A percentile compares a stretch with the other conserved stretches of the same genome.
Conservation (phyloP, 805 yeast genomes). For the Grigorovia humatica region DNA sequence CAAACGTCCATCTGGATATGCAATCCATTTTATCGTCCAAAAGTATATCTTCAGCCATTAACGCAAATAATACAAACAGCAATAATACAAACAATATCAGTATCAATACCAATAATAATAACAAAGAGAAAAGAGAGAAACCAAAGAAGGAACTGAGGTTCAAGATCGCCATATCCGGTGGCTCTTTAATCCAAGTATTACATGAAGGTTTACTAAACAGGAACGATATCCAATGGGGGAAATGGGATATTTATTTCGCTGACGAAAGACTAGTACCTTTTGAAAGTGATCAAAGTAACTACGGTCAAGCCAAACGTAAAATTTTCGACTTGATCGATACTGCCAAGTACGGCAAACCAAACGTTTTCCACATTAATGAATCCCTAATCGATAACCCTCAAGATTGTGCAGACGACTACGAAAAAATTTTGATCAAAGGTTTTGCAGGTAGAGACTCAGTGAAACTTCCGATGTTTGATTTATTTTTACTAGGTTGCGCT, state of each 20-base stretch:
- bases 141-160: slow-evolving; percentile 60
- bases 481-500: slow-evolving; percentile 89
- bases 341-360: slow-evolving; percentile 41
- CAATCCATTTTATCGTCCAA: slow-evolving; percentile 15
- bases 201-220: slow-evolving; percentile 76
- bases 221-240: slow-evolving; percentile 75
- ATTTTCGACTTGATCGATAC: slow-evolving; percentile 51
- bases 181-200: slow-evolving; percentile 77
- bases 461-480: slow-evolving; percentile 87
- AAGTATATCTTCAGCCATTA: slow-evolving; percentile 10
- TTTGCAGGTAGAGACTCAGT: slow-evolving; percentile 96
- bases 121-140: slow-evolving; percentile 30
- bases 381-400: slow-evolving; percentile 65
- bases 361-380: slow-evolving; percentile 76
- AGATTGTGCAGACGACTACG: slow-evolving; percentile 91
- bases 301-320: slow-evolving; percentile 77
- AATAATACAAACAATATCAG: not conserved
- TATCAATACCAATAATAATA: not conserved
- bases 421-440: slow-evolving; percentile 71
- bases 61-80: not conserved
- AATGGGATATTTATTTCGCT: slow-evolving; percentile 94
- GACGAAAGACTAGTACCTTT: slow-evolving; percentile 93
- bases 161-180: slow-evolving; percentile 87
- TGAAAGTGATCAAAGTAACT: slow-evolving; percentile 71
- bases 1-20: slow-evolving; percentile 5